Conservation (phyloP, 768 basidiomycete species). For the Lentinula sp. region DNA sequence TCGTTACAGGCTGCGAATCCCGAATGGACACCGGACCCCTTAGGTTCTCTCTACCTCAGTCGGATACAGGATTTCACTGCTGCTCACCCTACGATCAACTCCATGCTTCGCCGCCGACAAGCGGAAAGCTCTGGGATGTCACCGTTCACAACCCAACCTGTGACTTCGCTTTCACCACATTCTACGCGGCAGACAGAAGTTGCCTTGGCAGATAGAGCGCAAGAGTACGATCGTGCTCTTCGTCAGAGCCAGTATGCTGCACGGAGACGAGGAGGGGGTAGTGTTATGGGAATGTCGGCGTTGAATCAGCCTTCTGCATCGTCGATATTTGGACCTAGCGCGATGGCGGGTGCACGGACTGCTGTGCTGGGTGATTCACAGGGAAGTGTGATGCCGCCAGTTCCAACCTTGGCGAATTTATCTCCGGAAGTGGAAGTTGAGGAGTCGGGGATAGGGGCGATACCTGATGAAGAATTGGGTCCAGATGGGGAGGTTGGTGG, state of each 20-base stretch:
- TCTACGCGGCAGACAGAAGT: constrained; percentile 27
- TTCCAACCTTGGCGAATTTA: constrained; percentile 11
- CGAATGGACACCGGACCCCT: constrained; percentile 91
- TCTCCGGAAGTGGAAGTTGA: constrained; percentile 8
- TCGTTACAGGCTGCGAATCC: constrained; percentile 75
- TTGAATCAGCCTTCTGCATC: constrained; percentile 32
- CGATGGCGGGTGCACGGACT: constrained; percentile 56
- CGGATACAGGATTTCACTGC: constrained; percentile 71
- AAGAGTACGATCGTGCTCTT: constrained; percentile 72
- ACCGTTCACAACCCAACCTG: constrained; percentile 1
- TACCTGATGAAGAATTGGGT: constrained; percentile 41
- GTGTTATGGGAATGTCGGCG: constrained; percentile 43
- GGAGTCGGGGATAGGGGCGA: constrained; percentile 11
- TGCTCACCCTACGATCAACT: constrained; percentile 30
- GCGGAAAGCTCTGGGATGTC: constrained; percentile 18
- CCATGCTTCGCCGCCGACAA: constrained; percentile 10
- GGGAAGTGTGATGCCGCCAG: constrained; percentile 34
- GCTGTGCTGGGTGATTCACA: constrained; percentile 74
- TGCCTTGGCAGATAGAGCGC: constrained; percentile 45
- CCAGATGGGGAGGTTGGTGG: constrained; percentile 54
- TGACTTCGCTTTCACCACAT: neutral
- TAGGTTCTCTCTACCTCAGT: constrained; percentile 85
- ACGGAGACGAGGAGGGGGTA: constrained; percentile 36
- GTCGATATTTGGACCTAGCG: constrained; percentile 38
- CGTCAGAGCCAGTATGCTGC: constrained; percentile 61